Base-by-base conservation (phyloP, 345 rosid genomes). In the Populus simonii region DNA sequence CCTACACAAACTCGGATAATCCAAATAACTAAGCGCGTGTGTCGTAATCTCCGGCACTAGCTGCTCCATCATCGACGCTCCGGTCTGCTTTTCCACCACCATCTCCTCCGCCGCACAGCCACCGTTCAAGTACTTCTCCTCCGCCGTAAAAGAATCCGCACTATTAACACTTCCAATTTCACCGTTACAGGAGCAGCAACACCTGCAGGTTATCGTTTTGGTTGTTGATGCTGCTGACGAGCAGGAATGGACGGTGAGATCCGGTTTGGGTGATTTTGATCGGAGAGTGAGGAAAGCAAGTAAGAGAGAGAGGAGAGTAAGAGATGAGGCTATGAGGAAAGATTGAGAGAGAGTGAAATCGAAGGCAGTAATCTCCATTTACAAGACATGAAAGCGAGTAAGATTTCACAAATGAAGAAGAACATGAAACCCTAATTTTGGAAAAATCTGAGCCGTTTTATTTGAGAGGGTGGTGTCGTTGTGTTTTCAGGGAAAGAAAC, bases 31-130 rank as follows among this genome's bases (percentile, higher is more conserved):
- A 17, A 96, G 97, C 25, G 97, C 94, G 88, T 96, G 99, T 1
- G 99, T 92, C 29, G 96, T 94, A 79, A 96, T 96, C 87, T 96
- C 99, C 57, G 99, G 97, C 59, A 94, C 99, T 80, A 96, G 84
- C 87, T 96, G 98, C 88, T 96, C 98, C 98, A 92, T 96, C 98
- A 96, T 96, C 17, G 99, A 94, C 63, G 92, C 92, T 2, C 95
- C 95, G n/a, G 87, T 88, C 49, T 88, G 88, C 69, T 87, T 85
- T 86, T 92, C 96, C 75, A 75, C 88, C 76, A 76, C 85, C 78
- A 80, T 82, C 68, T 77, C 85, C 67, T 74, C 57, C 73, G 74
- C 71, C 72, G 33, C 80, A 61, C 75, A 27, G 67, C 78, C 86
- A 45, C 85, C 61, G 80, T 74, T 82, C 1, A 75, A 65, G 68